Evolutionary conservation across 108 stramenopile genomes (phyloP).

Genomic region (Skeletonema tropicum): DNA sequence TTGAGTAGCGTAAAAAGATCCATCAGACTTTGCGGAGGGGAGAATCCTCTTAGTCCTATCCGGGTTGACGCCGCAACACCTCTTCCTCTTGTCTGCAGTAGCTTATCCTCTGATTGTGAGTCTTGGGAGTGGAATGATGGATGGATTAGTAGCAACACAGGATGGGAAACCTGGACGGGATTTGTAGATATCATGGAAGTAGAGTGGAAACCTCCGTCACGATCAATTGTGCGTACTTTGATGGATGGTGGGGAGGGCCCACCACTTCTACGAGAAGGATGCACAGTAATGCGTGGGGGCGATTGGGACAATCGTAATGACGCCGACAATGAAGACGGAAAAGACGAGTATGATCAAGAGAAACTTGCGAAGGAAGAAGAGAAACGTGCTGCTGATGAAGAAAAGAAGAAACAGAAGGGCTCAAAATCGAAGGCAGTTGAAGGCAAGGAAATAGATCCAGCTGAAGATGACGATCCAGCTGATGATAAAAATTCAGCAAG

Average conservation of each 20-base stretch:
- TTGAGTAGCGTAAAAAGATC: conserved; percentile 59
- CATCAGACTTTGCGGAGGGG: conserved; percentile 1
- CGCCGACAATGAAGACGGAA: conserved; percentile 68
- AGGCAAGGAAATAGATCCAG: conserved; percentile 21
- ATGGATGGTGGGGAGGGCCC: conserved; percentile 93
- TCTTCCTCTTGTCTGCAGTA: conserved; percentile 10
- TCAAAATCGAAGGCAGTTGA: conserved; percentile 16
- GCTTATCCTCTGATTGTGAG: background rate
- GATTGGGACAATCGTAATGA: conserved; percentile 62
- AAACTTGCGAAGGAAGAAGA: conserved; percentile 65
- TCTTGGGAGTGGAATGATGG: conserved; percentile 74
- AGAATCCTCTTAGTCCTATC: conserved; percentile 30
- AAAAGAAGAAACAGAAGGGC: conserved; percentile 11
- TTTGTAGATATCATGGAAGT: conserved; percentile 60
- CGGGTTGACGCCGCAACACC: conserved; percentile 76
- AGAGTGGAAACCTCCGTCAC: conserved; percentile 72
- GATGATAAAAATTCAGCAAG: background rate
- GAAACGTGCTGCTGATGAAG: conserved; percentile 37
- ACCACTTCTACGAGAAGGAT: conserved; percentile 78
- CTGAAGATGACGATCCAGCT: conserved; percentile 25
- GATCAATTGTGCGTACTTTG: conserved; percentile 67
- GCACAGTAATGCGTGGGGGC: conserved; percentile 72
- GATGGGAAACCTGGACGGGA: conserved; percentile 78
- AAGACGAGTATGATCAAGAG: conserved; percentile 72
- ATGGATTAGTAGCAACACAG: conserved; percentile 68